Conservation (phyloP, 2,329 filamentous ascomycete species). For the Colletotrichum tropicicola region DNA sequence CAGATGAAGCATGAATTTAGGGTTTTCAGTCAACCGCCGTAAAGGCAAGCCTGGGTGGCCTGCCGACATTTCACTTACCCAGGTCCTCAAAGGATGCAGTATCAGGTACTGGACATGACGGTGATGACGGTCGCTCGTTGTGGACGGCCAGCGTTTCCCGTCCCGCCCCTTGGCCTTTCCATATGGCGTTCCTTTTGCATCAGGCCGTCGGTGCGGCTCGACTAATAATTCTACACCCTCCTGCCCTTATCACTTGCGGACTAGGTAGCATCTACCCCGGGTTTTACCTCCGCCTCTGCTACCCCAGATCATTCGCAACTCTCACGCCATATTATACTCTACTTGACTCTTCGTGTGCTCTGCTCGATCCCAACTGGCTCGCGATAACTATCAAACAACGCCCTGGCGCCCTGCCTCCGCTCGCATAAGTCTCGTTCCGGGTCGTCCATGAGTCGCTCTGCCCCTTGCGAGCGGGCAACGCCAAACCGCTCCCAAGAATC, state of each 20-base stretch:
- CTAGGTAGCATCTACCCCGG: neutral
- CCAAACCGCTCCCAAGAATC: neutral
- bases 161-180: neutral
- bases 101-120: neutral
- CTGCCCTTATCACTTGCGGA: neutral
- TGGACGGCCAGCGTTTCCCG: neutral
- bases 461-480: neutral
- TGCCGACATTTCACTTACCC: neutral
- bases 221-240: neutral
- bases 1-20: neutral
- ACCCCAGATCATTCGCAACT: neutral
- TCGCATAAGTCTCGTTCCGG: neutral
- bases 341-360: neutral
- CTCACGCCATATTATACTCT: neutral
- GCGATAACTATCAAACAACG: constrained; percentile 3
- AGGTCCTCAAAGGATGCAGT: neutral
- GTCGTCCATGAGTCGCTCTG: neutral
- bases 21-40: too few relatives aligned
- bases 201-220: neutral
- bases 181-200: neutral
- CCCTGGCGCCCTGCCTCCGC: neutral
- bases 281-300: neutral
- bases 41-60: neutral
- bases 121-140: neutral
- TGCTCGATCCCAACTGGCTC: neutral